Percentiles rank a stretch among this genome's conserved stretches.
These are phyloP conservation scores for Auricularia heimuer DNA, from an alignment of 768 basidiomycete genomes.

Conservation along the genomic window DNA sequence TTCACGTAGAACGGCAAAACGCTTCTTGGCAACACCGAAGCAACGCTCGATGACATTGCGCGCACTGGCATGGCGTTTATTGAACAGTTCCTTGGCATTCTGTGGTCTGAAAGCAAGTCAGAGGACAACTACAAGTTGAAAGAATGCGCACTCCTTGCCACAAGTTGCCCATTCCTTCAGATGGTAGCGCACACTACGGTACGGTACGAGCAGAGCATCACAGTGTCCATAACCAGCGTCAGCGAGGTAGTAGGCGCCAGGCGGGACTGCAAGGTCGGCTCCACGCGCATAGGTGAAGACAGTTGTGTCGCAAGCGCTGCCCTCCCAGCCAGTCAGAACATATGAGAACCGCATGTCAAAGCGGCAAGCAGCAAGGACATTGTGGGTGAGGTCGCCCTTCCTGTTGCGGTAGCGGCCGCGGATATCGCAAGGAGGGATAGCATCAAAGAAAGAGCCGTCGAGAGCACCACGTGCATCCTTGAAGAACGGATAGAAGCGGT, in stretches of 20 bases:
- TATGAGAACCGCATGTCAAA: slow-evolving; percentile 20
- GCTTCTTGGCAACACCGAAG: slow-evolving; percentile 16
- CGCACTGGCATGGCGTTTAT: slow-evolving; percentile 16
- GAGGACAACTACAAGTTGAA: background rate
- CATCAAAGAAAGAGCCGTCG: slow-evolving; percentile 20
- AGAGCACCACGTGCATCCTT: slow-evolving; percentile 11
- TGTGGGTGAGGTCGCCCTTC: slow-evolving; percentile 19
- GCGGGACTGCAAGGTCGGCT: slow-evolving; percentile 15
- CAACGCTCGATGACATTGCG: slow-evolving; percentile 18
- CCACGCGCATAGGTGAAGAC: slow-evolving; percentile 18
- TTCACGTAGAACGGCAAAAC: slow-evolving; percentile 6
- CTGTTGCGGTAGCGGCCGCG: slow-evolving; percentile 15
- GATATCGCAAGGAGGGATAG: slow-evolving; percentile 12
- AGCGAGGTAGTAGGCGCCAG: slow-evolving; percentile 21
- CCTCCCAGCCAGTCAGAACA: slow-evolving; percentile 20
- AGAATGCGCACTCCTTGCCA: background rate
- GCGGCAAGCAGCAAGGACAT: slow-evolving; percentile 19
- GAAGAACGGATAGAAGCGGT: slow-evolving; percentile 23
- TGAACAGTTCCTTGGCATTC: slow-evolving; percentile 18
- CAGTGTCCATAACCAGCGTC: slow-evolving; percentile 24
- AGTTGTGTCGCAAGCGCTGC: slow-evolving; percentile 19
- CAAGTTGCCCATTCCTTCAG: slow-evolving; percentile 20
- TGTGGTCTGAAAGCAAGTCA: slow-evolving; percentile 8
- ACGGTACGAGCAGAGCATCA: slow-evolving; percentile 20
- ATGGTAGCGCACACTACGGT: slow-evolving; percentile 24